Percentiles rank a stretch among this genome's conserved stretches.
Evolutionary conservation across 495 filamentous ascomycete genomes (phyloP).

Genomic region (Daldinia bambusicola): DNA sequence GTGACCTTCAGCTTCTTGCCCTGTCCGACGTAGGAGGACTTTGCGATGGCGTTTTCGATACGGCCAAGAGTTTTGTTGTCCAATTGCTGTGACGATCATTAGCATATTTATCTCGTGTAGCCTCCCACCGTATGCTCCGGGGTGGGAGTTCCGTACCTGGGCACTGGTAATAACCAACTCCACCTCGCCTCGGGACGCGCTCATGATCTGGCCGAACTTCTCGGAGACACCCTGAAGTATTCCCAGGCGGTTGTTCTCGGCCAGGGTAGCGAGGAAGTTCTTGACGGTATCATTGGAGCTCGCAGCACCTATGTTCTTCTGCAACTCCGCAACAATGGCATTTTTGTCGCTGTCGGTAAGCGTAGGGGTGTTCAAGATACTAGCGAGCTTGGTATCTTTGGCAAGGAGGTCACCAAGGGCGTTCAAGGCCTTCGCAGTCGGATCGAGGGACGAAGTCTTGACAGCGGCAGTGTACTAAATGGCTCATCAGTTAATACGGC

Average conservation of each 20-base stretch:
- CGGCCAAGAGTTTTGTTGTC: constrained; percentile 85
- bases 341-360: constrained; percentile 81
- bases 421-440: constrained; percentile 77
- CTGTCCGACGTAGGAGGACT: constrained; percentile 86
- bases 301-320: constrained; percentile 75
- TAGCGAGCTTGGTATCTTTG: constrained; percentile 80
- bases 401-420: constrained; percentile 75
- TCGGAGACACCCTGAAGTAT: constrained; percentile 81
- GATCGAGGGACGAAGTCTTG: constrained; percentile 85
- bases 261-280: constrained; percentile 89
- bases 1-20: constrained; percentile 98
- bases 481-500: constrained; percentile 49
- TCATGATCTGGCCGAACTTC: constrained; percentile 89
- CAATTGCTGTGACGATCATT: constrained; percentile 70
- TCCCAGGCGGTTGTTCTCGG: constrained; percentile 94
- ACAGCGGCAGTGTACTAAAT: constrained; percentile 92
- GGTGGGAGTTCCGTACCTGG: constrained; percentile 64
- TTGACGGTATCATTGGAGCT: constrained; percentile 85
- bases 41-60: constrained; percentile 86
- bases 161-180: constrained; percentile 91
- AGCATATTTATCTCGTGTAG: constrained; percentile 14
- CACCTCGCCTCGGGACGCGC: constrained; percentile 89
- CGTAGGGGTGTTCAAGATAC: constrained; percentile 82
- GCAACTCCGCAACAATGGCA: constrained; percentile 81
- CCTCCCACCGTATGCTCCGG: background rate